Conservation (phyloP, 768 basidiomycete genomes). For the Lyophyllum atratum region DNA sequence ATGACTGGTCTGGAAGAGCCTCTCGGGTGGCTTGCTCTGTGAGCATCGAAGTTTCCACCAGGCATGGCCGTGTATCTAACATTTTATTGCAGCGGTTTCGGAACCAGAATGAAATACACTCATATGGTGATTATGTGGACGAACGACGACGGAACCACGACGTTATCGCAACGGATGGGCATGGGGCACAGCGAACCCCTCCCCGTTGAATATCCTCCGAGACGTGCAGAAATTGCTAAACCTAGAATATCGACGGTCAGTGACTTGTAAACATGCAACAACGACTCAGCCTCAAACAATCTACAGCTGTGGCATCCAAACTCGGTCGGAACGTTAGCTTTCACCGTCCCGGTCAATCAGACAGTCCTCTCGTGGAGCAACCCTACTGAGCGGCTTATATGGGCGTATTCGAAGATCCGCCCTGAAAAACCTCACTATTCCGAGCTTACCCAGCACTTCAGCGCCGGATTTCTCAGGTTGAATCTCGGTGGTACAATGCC, state of each 20-base stretch:
- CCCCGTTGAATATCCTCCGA: constrained; percentile 42
- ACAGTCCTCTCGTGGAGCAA: constrained; percentile 27
- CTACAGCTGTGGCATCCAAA: constrained; percentile 28
- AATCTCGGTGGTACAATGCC: constrained; percentile 33
- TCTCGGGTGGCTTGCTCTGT: constrained; percentile 60
- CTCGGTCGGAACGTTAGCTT: constrained; percentile 39
- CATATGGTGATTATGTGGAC: constrained; percentile 60
- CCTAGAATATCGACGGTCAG: constrained; percentile 36
- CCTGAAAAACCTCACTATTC: constrained; percentile 24
- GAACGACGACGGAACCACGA: constrained; percentile 51
- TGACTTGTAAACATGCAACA: background rate
- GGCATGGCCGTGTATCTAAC: background rate
- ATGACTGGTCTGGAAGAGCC: constrained; percentile 39
- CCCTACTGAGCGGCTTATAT: constrained; percentile 36
- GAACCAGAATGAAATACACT: constrained; percentile 46
- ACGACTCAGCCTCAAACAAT: background rate
- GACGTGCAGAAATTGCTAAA: constrained; percentile 42
- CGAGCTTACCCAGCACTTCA: constrained; percentile 30
- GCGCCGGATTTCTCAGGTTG: constrained; percentile 36
- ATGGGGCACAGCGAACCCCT: constrained; percentile 48
- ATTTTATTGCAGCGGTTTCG: constrained; percentile 45
- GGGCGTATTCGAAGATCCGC: constrained; percentile 37
- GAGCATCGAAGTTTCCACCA: constrained; percentile 12
- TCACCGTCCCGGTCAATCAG: constrained; percentile 42
- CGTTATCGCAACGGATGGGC: constrained; percentile 60